These are phyloP conservation scores for Bryum argenteum DNA, from an alignment of 225 moss, liverwort and hornwort species.

Conservation along the genomic window DNA sequence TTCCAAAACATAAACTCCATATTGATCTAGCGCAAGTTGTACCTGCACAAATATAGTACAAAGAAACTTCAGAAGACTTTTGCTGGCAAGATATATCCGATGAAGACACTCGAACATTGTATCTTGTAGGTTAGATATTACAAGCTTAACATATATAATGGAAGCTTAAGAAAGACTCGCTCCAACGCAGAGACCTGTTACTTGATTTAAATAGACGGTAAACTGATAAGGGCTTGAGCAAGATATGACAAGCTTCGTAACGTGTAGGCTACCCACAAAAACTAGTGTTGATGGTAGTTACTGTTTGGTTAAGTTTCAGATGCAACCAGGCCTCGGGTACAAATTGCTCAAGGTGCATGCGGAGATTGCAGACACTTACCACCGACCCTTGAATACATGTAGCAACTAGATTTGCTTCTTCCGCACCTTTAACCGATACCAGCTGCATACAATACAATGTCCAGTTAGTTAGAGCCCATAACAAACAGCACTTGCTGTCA, in stretches of 20 bases:
- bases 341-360: constrained; percentile 17
- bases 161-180: constrained; percentile 5
- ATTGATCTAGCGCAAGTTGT: constrained; percentile 49
- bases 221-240: constrained; percentile 3
- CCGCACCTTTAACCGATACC: constrained; percentile 48
- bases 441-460: constrained; percentile 40
- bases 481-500: not conserved
- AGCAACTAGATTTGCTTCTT: constrained; percentile 56
- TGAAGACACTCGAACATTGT: not conserved
- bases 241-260: constrained; percentile 10
- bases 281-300: constrained; percentile 8
- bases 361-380: constrained; percentile 34
- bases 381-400: constrained; percentile 56
- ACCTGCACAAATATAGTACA: constrained; percentile 21
- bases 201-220: constrained; percentile 2
- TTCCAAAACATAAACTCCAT: constrained; percentile 61
- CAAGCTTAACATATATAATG: constrained; percentile 7
- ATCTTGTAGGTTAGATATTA: constrained; percentile 9
- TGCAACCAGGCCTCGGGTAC: constrained; percentile 4
- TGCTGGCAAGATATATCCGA: not conserved
- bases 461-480: constrained; percentile 2
- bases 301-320: not conserved
- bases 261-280: not conserved
- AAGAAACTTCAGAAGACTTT: constrained; percentile 6
- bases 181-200: constrained; percentile 15